These are phyloP conservation scores for Ceratocystis ficicola DNA, from an alignment of 2,329 filamentous ascomycete species.

Conservation along the genomic window DNA sequence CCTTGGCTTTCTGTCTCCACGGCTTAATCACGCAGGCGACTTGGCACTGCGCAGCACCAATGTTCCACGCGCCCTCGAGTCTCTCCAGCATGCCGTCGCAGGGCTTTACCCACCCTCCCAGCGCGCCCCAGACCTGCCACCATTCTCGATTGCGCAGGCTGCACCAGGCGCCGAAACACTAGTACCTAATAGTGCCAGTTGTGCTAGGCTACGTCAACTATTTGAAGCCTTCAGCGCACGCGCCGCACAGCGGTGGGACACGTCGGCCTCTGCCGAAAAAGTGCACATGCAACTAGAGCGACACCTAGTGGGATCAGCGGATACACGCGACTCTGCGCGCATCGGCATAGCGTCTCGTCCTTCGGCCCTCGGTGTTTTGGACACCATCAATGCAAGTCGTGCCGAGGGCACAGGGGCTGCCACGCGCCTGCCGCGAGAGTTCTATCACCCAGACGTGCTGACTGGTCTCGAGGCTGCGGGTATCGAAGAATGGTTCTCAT, in stretches of 20 bases:
- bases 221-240: slow-evolving; percentile 59
- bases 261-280: slow-evolving; percentile 69
- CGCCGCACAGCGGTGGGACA: slow-evolving; percentile 61
- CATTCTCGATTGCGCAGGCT: slow-evolving; percentile 36
- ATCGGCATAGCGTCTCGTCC: slow-evolving; percentile 56
- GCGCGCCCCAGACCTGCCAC: slow-evolving; percentile 39
- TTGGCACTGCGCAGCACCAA: slow-evolving; percentile 65
- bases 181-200: slow-evolving; percentile 65
- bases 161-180: slow-evolving; percentile 60
- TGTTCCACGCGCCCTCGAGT: slow-evolving; percentile 64
- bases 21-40: slow-evolving; percentile 37
- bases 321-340: slow-evolving; percentile 26
- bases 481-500: slow-evolving; percentile 86
- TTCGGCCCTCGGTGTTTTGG: slow-evolving; percentile 79
- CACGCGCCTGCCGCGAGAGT: slow-evolving; percentile 68
- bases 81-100: slow-evolving; percentile 60
- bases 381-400: slow-evolving; percentile 78
- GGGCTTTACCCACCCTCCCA: slow-evolving; percentile 56
- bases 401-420: slow-evolving; percentile 59
- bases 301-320: slow-evolving; percentile 52
- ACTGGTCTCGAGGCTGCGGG: slow-evolving; percentile 61
- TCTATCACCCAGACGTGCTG: slow-evolving; percentile 66
- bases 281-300: slow-evolving; percentile 64
- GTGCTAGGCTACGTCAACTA: slow-evolving; percentile 58
- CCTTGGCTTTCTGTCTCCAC: slow-evolving; percentile 55